These are phyloP conservation scores for Penicillium paradoxum DNA, from an alignment of 495 filamentous ascomycete genomes.

Conservation along the genomic window DNA sequence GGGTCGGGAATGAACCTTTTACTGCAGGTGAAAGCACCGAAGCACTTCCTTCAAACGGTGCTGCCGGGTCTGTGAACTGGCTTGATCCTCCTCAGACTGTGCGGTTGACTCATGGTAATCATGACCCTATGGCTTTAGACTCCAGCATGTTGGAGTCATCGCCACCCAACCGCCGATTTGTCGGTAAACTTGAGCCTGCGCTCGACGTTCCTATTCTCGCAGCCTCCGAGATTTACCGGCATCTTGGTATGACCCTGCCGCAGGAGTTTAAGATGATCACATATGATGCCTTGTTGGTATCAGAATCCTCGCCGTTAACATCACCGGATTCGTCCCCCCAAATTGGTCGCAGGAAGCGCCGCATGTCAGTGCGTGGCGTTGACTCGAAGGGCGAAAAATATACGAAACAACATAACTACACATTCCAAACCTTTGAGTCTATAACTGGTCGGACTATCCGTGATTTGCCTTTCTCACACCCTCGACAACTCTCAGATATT, in stretches of 20 bases:
- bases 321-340: slow-evolving; percentile 23
- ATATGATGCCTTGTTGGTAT: slow-evolving; percentile 65
- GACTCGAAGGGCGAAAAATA: slow-evolving; percentile 35
- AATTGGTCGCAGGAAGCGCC: slow-evolving; percentile 28
- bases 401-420: slow-evolving; percentile 57
- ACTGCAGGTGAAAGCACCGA: slow-evolving; percentile 23
- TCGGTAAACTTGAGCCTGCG: slow-evolving; percentile 79
- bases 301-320: slow-evolving; percentile 31
- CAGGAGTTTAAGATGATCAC: slow-evolving; percentile 53
- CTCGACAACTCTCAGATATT: slow-evolving; percentile 73
- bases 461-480: slow-evolving; percentile 79
- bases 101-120: slow-evolving; percentile 29
- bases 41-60: slow-evolving; percentile 16
- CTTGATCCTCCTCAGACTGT: slow-evolving; percentile 49
- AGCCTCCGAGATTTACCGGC: slow-evolving; percentile 61
- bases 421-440: slow-evolving; percentile 63
- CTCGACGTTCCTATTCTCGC: slow-evolving; percentile 65
- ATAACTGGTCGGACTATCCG: slow-evolving; percentile 64
- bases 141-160: slow-evolving; percentile 38
- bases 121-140: slow-evolving; percentile 45
- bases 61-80: slow-evolving; percentile 35
- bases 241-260: slow-evolving; percentile 52
- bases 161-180: slow-evolving; percentile 73
- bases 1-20: slow-evolving; percentile 35
- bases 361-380: slow-evolving; percentile 29